Base-by-base conservation (phyloP, 345 rosid genomes). In the Euphorbia tirucalli region DNA sequence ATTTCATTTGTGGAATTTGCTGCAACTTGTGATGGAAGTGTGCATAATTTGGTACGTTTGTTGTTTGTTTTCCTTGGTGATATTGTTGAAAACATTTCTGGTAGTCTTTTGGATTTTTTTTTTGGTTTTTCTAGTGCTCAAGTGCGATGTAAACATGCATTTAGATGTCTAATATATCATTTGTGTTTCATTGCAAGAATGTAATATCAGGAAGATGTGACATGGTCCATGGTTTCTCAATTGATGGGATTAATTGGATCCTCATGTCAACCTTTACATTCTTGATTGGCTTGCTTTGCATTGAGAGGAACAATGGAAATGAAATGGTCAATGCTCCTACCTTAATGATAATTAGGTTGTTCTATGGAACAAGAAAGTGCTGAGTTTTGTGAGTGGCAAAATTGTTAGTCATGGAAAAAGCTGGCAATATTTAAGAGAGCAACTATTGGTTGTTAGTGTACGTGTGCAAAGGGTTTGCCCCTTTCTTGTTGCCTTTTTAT, bases 11-110 rank as follows among this genome's bases (percentile, higher is more conserved):
- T 87, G 67, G 95, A 89, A 73, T 75, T 86, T 61, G 87, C 86
- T 19, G 95, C 95, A 78, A 87, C 89, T 73, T 82, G 79, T 64
- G 73, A 68, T 61, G 87, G 84, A 68, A 82, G 76, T 80, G 72
- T 59, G 52, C 89, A 89, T 78, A 89, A 87, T 82, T 62, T 86
- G 89, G 89, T 89, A 78, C n/a, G n/a, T n/a, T n/a, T 58, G 80
- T 73, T 75, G 22, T 65, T 71, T 67, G 58, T 6, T 66, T 72
- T 55, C 25, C 55, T 76, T 55, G 30, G 8, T 32, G 67, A 68
- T 69, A 48, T 58, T 54, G 41, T 49, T n/a, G 41, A 22, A 22
- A 57, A 52, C 57, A 11, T 30, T 72, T 62, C 44, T 54, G 16
- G 35, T 71, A 46, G 18, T 70, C n/a, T 63, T 22, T 72, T 63